phyloP scores from a whole-genome alignment of 2,329 filamentous ascomycete genomes.

The Pyrenochaeta sp. region DNA sequence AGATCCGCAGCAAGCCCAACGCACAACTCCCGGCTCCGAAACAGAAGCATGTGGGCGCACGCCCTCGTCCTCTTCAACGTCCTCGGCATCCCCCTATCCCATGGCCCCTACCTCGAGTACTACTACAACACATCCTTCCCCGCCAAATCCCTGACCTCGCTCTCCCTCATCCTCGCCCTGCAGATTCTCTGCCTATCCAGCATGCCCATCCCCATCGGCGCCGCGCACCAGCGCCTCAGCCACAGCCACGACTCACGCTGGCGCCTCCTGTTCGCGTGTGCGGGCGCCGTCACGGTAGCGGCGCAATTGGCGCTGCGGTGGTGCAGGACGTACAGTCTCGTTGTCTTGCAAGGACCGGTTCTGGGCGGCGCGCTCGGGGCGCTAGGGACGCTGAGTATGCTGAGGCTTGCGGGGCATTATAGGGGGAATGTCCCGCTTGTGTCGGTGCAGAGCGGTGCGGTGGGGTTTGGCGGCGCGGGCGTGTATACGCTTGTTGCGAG shows the following conservation, averaged over 20 bases:
- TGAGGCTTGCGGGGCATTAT: slow-evolving; percentile 30
- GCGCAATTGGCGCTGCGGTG: slow-evolving; percentile 2
- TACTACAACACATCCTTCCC: slow-evolving; percentile 21
- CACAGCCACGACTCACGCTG: too few relatives aligned
- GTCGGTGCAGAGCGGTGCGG: slow-evolving; percentile 38
- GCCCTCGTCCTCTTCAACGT: slow-evolving; percentile 34
- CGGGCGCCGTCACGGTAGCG: not conserved
- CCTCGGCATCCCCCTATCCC: slow-evolving; percentile 33
- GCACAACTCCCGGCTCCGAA: slow-evolving; percentile 4
- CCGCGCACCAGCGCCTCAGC: slow-evolving; percentile 18
- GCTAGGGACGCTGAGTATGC: slow-evolving; percentile 14
- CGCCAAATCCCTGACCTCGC: slow-evolving; percentile 3
- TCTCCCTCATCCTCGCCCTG: slow-evolving; percentile 15
- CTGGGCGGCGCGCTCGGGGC: slow-evolving; percentile 24
- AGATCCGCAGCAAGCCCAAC: not conserved
- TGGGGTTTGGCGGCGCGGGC: slow-evolving; percentile 21
- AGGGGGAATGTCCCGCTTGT: slow-evolving; percentile 38
- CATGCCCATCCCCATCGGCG: not conserved
- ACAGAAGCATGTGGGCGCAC: slow-evolving; percentile 22
- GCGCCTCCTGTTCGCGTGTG: not conserved
- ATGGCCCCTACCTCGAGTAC: slow-evolving; percentile 29
- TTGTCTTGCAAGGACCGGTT: slow-evolving; percentile 19
- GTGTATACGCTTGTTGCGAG: slow-evolving; percentile 17
- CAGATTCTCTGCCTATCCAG: slow-evolving; percentile 26
- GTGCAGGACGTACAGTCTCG: not conserved